Conservation (phyloP, 2,329 filamentous ascomycete species). For the Pyricularia sp. region DNA sequence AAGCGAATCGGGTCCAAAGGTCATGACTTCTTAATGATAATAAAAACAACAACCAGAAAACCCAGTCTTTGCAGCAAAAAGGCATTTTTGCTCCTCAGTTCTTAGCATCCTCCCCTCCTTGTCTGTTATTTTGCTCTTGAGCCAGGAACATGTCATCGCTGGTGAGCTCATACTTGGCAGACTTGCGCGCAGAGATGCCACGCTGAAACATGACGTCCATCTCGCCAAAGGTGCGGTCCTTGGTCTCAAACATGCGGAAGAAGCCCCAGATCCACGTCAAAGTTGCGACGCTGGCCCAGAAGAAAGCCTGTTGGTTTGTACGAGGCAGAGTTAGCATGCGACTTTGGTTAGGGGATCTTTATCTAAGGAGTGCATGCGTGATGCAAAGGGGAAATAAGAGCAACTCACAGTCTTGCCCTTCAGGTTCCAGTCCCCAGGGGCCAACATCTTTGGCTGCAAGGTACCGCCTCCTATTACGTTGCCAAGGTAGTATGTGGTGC, state of each 20-base stretch:
- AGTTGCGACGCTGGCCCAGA: slow-evolving; percentile 26
- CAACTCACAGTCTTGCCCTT: slow-evolving; percentile 26
- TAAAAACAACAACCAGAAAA: neutral
- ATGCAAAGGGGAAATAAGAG: neutral
- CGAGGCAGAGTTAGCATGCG: neutral
- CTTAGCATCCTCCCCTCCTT: neutral
- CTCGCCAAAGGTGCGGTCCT: slow-evolving; percentile 28
- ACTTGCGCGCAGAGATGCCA: slow-evolving; percentile 61
- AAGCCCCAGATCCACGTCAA: slow-evolving; percentile 28
- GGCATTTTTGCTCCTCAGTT: neutral
- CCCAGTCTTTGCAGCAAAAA: no score
- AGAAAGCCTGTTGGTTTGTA: slow-evolving; percentile 20
- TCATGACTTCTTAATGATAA: no score
- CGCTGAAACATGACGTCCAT: slow-evolving; percentile 64
- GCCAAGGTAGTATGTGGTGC: slow-evolving; percentile 29
- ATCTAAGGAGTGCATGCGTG: no score
- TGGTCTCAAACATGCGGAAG: slow-evolving; percentile 32
- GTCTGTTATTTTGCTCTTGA: neutral
- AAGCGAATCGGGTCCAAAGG: no score
- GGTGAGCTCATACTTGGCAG: slow-evolving; percentile 2
- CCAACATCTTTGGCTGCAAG: slow-evolving; percentile 26
- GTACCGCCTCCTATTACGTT: slow-evolving; percentile 30
- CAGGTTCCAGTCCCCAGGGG: slow-evolving; percentile 28
- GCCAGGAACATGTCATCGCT: slow-evolving; percentile 1
- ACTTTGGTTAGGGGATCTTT: neutral